These are phyloP conservation scores for Populus alba DNA, from an alignment of 345 rosid species.

Conservation along the genomic window DNA sequence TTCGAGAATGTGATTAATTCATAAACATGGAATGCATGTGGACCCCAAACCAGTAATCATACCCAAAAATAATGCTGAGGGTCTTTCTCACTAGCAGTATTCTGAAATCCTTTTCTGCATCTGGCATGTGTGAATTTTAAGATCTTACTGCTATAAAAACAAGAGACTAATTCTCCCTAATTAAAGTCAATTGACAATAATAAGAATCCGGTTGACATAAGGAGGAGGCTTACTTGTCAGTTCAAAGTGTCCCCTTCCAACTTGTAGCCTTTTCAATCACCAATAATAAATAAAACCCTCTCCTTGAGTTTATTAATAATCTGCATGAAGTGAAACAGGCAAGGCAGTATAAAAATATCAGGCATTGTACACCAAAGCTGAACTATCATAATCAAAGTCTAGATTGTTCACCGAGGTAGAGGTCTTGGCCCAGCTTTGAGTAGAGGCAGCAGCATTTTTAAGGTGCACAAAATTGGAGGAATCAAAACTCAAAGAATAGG, in stretches of 20 bases:
- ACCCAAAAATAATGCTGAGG: conserved; percentile 6
- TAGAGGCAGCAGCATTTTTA: conserved; percentile 45
- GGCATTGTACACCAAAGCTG: conserved; percentile 3
- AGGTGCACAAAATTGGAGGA: conserved; percentile 56
- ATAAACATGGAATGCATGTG: neutral
- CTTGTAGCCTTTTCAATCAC: conserved; percentile 35
- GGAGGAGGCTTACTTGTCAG: conserved; percentile 23
- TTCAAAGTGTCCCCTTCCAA: neutral
- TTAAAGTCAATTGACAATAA: neutral
- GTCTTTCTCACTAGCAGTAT: neutral
- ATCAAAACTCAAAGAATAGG: conserved; percentile 48
- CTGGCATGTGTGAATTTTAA: neutral
- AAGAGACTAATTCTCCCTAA: neutral
- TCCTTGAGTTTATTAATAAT: conserved; percentile 51
- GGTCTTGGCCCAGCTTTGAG: conserved; percentile 64
- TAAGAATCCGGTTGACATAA: neutral
- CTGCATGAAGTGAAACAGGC: conserved; percentile 35
- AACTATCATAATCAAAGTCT: conserved; percentile 1
- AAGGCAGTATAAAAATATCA: neutral
- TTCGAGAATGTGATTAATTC: neutral
- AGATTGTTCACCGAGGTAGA: conserved; percentile 46
- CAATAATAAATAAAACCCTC: conserved; percentile 50
- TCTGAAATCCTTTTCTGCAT: neutral
- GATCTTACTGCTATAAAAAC: neutral
- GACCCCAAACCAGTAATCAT: neutral